Conservation (phyloP, 352 stramenopile genomes). For the Phytophthora ramorum region DNA sequence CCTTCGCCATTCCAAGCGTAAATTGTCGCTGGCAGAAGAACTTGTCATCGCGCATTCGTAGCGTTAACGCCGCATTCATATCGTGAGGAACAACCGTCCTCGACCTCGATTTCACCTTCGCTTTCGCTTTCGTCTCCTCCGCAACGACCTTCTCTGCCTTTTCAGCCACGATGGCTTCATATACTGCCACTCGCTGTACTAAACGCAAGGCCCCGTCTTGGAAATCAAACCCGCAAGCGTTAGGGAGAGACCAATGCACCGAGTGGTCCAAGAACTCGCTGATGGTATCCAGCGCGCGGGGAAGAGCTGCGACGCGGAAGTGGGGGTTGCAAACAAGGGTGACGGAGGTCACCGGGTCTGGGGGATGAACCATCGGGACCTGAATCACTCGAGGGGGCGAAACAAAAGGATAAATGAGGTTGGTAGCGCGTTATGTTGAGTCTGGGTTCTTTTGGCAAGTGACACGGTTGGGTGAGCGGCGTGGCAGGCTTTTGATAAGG, state of each 20-base stretch:
- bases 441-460: slow-evolving; percentile 27
- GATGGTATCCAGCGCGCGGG: slow-evolving; percentile 34
- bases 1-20: slow-evolving; percentile 36
- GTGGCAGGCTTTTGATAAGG: slow-evolving; percentile 23
- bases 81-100: slow-evolving; percentile 10
- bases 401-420: slow-evolving; percentile 29
- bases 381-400: slow-evolving; percentile 12
- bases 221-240: slow-evolving; percentile 35
- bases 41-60: slow-evolving; percentile 21
- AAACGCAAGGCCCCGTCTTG: slow-evolving; percentile 30
- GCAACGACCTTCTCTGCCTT: slow-evolving; percentile 23
- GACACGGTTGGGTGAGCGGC: slow-evolving; percentile 19
- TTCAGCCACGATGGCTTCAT: slow-evolving; percentile 22
- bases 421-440: slow-evolving; percentile 17
- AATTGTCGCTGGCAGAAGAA: slow-evolving; percentile 39
- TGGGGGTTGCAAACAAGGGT: slow-evolving; percentile 27
- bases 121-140: slow-evolving; percentile 9
- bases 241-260: slow-evolving; percentile 34
- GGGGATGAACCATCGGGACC: slow-evolving; percentile 31
- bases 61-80: slow-evolving; percentile 15
- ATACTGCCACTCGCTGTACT: slow-evolving; percentile 29
- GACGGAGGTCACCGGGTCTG: slow-evolving; percentile 27
- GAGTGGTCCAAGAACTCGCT: slow-evolving; percentile 47
- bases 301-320: slow-evolving; percentile 31
- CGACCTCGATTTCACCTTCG: slow-evolving; percentile 12